Evolutionary conservation across 2,329 filamentous ascomycete species (phyloP), one percentile per base, ranked within the genome.

Genomic region (Pyrenophora teres): DNA sequence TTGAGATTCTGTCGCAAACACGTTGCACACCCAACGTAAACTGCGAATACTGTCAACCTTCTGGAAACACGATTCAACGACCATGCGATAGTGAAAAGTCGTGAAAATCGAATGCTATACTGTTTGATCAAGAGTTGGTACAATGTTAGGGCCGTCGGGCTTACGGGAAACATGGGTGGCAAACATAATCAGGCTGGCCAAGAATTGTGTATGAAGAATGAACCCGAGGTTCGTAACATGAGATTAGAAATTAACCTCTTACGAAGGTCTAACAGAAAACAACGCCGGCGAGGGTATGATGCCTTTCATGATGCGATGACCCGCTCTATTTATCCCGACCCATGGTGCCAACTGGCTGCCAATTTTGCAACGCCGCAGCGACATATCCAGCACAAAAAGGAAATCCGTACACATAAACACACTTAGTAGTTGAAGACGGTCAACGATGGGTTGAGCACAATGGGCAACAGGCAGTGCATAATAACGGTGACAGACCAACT

Each of bases 341-440:
- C 41, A 40, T 40, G 37, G 40, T 52, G 45, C 45, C 50, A 45
- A 53, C 23, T 53, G 46, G 50, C 50, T 43, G 23, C 50, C 50
- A 42, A 49, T 52, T 49, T 46, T 19, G 16, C 36, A 53, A 50
- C 46, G 46, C 50, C 40, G 31, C 37, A 30, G n/a, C 31, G 33
- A 31, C 40, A 23, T 21, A 23, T 21, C 38, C 37, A n/a, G 50
- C 41, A 36, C 10, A 30, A 45, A 53, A 53, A 25, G 18, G 36
- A 41, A 53, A 45, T 27, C 37, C 36, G 32, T 9, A 45, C 25
- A 40, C 50, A 45, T 50, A 12, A 33, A 23, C 23, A 19, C n/a
- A 42, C 52, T 57, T 82, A 89, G 83, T 86, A 90, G 21, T 86
- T 87, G 73, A 90, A 90, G 0, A 86, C 88, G 86, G 89, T 90